These are phyloP conservation scores for Rubroboletus pulcherrimus DNA, from an alignment of 768 basidiomycete genomes.

Conservation along the genomic window DNA sequence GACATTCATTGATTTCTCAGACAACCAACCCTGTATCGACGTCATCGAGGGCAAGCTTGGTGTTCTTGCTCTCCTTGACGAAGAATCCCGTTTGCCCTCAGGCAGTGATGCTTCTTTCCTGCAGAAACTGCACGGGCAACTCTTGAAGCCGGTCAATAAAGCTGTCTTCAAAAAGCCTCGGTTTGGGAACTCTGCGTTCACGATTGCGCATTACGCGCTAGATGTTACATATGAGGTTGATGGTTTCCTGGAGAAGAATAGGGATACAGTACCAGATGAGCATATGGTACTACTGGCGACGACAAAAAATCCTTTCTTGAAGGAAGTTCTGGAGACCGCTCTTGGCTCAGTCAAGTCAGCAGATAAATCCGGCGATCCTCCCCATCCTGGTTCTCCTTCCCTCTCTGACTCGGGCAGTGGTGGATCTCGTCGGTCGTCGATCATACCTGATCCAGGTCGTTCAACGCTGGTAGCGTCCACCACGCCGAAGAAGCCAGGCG, in stretches of 20 bases:
- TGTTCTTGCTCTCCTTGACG: constrained; percentile 90
- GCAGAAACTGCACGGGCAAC: constrained; percentile 85
- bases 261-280: constrained; percentile 98
- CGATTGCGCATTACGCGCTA: constrained; percentile 95
- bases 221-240: constrained; percentile 99
- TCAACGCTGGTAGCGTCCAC: constrained; percentile 60
- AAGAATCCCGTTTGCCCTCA: constrained; percentile 93
- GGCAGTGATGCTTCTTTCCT: constrained; percentile 92
- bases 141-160: constrained; percentile 81
- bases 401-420: constrained; percentile 74
- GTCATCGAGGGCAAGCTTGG: constrained; percentile 97
- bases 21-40: constrained; percentile 98
- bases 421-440: constrained; percentile 74
- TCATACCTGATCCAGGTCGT: constrained; percentile 86
- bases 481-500: constrained; percentile 58
- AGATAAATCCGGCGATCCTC: constrained; percentile 46
- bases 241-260: constrained; percentile 97
- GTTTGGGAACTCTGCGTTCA: constrained; percentile 97
- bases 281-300: constrained; percentile 84
- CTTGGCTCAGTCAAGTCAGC: constrained; percentile 65
- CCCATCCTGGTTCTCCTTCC: constrained; percentile 70
- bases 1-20: constrained; percentile 99
- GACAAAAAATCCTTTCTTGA: constrained; percentile 90
- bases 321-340: constrained; percentile 91
- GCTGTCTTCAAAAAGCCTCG: constrained; percentile 95